Percentiles rank a stretch among this genome's conserved stretches.
phyloP scores from a whole-genome alignment of 306 rosid genomes.

The Casuarina equisetifolia region DNA sequence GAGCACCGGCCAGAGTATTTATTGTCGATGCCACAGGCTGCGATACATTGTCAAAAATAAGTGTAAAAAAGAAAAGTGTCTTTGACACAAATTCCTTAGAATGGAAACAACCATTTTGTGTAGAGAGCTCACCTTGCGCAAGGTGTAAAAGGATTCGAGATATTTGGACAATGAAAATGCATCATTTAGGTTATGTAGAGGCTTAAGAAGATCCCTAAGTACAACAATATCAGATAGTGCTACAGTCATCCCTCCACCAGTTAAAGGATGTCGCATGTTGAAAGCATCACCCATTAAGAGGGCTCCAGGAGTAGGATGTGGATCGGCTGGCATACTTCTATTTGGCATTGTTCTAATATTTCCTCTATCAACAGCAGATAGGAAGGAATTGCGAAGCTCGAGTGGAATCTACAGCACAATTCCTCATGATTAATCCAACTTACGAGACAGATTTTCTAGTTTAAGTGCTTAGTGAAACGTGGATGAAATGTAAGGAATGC shows the following conservation, averaged over 20 bases:
- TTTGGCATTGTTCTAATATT: conserved; percentile 61
- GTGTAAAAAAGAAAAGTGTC: not conserved
- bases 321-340: conserved; percentile 53
- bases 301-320: conserved; percentile 60
- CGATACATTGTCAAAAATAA: too few relatives aligned
- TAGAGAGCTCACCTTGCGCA: conserved; percentile 45
- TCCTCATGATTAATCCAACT: conserved; percentile 13
- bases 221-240: conserved; percentile 63
- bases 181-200: conserved; percentile 37
- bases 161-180: conserved; percentile 44
- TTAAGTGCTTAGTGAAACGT: not conserved
- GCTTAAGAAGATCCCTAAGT: conserved; percentile 54
- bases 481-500: not conserved
- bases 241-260: conserved; percentile 82
- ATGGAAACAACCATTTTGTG: not conserved
- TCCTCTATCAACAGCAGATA: conserved; percentile 49
- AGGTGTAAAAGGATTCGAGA: conserved; percentile 58
- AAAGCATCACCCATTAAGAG: conserved; percentile 66
- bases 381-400: conserved; percentile 49
- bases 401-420: conserved; percentile 46
- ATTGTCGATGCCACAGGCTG: conserved; percentile 66
- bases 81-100: not conserved
- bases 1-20: conserved; percentile 63
- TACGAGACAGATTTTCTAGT: conserved; percentile 7
- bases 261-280: conserved; percentile 70